Base-by-base conservation (phyloP, 495 filamentous ascomycete species). In the Talaromyces wortmannii region DNA sequence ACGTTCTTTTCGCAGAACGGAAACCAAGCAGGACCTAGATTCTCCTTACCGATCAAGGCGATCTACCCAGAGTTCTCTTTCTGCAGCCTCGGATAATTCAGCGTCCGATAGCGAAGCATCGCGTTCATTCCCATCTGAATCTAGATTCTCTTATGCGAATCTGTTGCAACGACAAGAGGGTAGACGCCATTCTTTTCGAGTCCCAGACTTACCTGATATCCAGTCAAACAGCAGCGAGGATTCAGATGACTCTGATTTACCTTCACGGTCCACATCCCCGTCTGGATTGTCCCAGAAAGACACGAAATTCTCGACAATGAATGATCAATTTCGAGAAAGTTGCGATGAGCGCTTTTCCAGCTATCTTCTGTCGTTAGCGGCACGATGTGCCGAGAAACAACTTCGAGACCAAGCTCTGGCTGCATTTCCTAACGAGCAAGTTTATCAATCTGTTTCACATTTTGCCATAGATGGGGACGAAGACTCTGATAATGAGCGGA, bases 321-420 rank as follows among this genome's bases (percentile, higher is more conserved):
- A 54, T 31, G 65, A 60, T 59, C 67, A 36, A 71, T 76, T 45
- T 56, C 67, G 71, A 63, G 84, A 74, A 76, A 87, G 74, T 72
- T 84, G 83, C 50, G 85, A 92, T 67, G 84, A 84, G 36, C 75
- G 81, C 56, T 84, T 88, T 55, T 84, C 85, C 45, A 84, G 84
- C 11, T 91, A 90, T 59, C 68, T 95, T 43, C 78, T 92, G 15
- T 82, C 85, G 17, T 71, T 95, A 50, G 88, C 89, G 17, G 86
- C 87, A 42, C 81, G 79, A 50, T 85, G 88, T 55, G 88, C 88
- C 12, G 84, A 92, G 64, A 83, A 83, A 64, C 85, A 92, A 64
- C 61, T 89, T 42, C 75, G 78, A 45, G 86, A 89, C 15, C 84
- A 87, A 68, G 80, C 84, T 4, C 67, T 87, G 58, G 86, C 84